These are phyloP conservation scores for Leccinum insigne DNA, from an alignment of 1,284 basidiomycete species.

Conservation along the genomic window DNA sequence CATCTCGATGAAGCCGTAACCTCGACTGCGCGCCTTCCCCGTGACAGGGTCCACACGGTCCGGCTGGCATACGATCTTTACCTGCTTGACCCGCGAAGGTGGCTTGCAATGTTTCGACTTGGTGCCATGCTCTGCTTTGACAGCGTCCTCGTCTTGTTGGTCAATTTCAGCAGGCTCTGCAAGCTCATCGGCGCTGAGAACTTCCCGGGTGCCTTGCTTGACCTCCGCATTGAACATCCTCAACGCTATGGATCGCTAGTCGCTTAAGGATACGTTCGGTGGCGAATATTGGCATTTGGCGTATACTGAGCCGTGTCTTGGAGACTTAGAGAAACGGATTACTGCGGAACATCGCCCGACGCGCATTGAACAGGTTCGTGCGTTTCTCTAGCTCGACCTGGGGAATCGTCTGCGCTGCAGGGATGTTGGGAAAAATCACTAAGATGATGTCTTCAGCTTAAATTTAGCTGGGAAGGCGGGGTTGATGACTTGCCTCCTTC, in stretches of 20 bases:
- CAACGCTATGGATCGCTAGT: conserved; percentile 78
- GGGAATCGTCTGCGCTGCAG: conserved; percentile 70
- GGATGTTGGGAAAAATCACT: conserved; percentile 89
- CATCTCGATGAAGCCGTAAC: conserved; percentile 97
- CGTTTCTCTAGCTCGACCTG: conserved; percentile 82
- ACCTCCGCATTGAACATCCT: conserved; percentile 84
- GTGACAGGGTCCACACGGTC: conserved; percentile 90
- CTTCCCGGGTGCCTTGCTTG: conserved; percentile 58
- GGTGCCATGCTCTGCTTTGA: conserved; percentile 32
- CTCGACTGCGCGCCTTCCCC: conserved; percentile 85
- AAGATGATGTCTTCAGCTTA: not conserved
- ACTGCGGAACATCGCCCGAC: conserved; percentile 76
- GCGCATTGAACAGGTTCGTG: conserved; percentile 79
- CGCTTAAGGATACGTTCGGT: conserved; percentile 90
- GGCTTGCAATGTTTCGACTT: conserved; percentile 38
- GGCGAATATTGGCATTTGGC: conserved; percentile 90
- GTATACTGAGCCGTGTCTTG: conserved; percentile 90
- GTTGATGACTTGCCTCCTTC: conserved; percentile 76
- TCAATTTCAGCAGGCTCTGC: conserved; percentile 36
- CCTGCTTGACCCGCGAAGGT: conserved; percentile 74
- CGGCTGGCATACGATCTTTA: conserved; percentile 86
- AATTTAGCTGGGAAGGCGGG: not conserved
- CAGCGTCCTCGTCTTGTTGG: conserved; percentile 23
- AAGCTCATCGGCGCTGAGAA: conserved; percentile 76
- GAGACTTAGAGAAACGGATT: conserved; percentile 96